Conservation (phyloP, 2,329 filamentous ascomycete genomes). For the Calonectria fujianensis region DNA sequence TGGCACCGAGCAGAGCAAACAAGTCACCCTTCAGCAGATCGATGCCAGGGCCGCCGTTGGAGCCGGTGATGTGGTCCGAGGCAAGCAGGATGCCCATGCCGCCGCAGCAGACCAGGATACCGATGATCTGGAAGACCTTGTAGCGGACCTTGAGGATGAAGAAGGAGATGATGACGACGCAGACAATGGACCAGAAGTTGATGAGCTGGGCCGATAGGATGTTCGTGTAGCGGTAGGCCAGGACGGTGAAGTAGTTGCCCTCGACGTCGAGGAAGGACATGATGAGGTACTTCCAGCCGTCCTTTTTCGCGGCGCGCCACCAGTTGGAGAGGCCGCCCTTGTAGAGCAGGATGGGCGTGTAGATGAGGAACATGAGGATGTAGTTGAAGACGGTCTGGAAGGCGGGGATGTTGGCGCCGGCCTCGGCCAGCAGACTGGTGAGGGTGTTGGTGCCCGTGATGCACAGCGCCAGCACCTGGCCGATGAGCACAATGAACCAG, state of each 20-base stretch:
- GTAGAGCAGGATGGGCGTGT: constrained; percentile 86
- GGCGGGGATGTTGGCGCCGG: constrained; percentile 88
- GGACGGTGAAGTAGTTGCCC: constrained; percentile 98
- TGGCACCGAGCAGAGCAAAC: constrained; percentile 91
- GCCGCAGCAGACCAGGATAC: constrained; percentile 92
- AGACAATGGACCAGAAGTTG: constrained; percentile 98
- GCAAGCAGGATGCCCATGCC: constrained; percentile 92
- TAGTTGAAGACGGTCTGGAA: constrained; percentile 99
- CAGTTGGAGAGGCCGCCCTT: constrained; percentile 85
- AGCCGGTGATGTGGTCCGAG: constrained; percentile 88
- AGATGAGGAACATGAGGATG: constrained; percentile 86
- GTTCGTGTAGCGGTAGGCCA: constrained; percentile 94
- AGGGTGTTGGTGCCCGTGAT: constrained; percentile 97
- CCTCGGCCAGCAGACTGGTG: constrained; percentile 80
- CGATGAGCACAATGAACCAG: constrained; percentile 87
- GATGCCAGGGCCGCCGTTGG: constrained; percentile 79
- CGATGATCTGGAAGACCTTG: constrained; percentile 87
- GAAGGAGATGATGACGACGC: constrained; percentile 91
- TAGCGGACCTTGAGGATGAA: constrained; percentile 90
- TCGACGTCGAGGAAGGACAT: constrained; percentile 95
- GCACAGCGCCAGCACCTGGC: constrained; percentile 90
- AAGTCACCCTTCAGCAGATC: constrained; percentile 92
- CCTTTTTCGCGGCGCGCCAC: constrained; percentile 75
- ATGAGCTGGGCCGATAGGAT: constrained; percentile 95
- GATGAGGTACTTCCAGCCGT: constrained; percentile 96